Evolutionary conservation across 345 rosid genomes (phyloP).

Genomic region (Gynandropsis gynandra): DNA sequence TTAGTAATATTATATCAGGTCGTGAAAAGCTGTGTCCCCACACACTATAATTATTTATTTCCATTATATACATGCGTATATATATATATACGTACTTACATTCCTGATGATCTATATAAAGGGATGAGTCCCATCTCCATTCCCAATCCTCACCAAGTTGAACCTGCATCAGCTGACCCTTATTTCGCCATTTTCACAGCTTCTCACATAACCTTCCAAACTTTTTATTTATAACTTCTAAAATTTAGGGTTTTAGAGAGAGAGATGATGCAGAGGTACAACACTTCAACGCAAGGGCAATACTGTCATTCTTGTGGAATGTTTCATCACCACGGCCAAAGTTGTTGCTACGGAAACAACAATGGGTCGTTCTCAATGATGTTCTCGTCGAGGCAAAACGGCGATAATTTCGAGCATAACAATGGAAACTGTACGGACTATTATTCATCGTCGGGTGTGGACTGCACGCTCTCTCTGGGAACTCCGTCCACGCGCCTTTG

Average conservation of each 20-base stretch:
- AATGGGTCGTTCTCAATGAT: slow-evolving; percentile 24
- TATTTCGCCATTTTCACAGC: too few relatives aligned
- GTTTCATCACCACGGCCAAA: slow-evolving; percentile 30
- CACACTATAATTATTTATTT: slow-evolving; percentile 25
- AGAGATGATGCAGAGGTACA: slow-evolving; percentile 32
- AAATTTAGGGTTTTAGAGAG: slow-evolving; percentile 16
- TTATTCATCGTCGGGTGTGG: slow-evolving; percentile 46
- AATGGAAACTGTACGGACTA: not conserved
- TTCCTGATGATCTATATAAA: slow-evolving; percentile 26
- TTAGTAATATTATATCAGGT: slow-evolving; percentile 7
- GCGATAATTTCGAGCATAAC: not conserved
- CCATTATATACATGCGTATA: slow-evolving; percentile 23
- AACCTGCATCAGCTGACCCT: slow-evolving; percentile 10
- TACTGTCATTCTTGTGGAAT: slow-evolving; percentile 31
- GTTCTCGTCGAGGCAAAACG: slow-evolving; percentile 23
- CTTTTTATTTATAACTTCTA: not conserved
- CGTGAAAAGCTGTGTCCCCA: slow-evolving; percentile 30
- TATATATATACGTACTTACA: slow-evolving; percentile 20
- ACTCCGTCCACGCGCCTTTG: slow-evolving; percentile 72
- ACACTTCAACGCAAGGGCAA: slow-evolving; percentile 28
- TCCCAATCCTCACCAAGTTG: slow-evolving; percentile 24
- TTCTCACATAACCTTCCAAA: not conserved
- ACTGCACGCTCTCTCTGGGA: slow-evolving; percentile 80
- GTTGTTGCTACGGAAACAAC: slow-evolving; percentile 19
- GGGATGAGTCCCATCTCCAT: slow-evolving; percentile 23